phyloP scores from a whole-genome alignment of 2,329 filamentous ascomycete species.

The Epichloe sp. region DNA sequence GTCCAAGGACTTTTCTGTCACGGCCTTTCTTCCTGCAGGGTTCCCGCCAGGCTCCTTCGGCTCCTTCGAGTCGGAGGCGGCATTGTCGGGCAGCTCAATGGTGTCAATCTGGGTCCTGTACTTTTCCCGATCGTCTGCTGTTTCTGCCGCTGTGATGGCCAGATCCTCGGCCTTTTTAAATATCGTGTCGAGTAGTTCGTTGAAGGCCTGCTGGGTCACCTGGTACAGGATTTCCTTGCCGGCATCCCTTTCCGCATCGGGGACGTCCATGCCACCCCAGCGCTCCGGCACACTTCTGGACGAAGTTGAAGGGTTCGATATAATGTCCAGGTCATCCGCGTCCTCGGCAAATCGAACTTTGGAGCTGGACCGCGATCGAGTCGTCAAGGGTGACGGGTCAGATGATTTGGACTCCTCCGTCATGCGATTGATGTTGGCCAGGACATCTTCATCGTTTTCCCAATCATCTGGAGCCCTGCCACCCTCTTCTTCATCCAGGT shows the following conservation, averaged over 20 bases:
- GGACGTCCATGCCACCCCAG: constrained; percentile 68
- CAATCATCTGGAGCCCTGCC: constrained; percentile 50
- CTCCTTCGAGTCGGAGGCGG: not conserved
- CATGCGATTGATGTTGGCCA: constrained; percentile 20
- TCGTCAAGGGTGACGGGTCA: constrained; percentile 15
- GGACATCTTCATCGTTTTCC: constrained; percentile 45
- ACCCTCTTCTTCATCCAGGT: constrained; percentile 76
- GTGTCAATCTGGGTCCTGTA: constrained; percentile 36
- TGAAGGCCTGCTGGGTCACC: constrained; percentile 79
- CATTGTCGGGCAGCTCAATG: constrained; percentile 21
- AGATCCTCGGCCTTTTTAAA: constrained; percentile 73
- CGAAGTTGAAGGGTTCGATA: constrained; percentile 60
- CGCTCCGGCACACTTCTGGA: constrained; percentile 60
- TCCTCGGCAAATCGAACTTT: constrained; percentile 69
- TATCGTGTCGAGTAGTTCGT: constrained; percentile 76
- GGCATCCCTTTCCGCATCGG: constrained; percentile 67
- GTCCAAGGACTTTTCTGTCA: constrained; percentile 15
- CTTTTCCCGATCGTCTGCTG: constrained; percentile 45
- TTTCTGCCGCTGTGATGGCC: constrained; percentile 53
- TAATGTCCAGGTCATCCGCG: constrained; percentile 52
- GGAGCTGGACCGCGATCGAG: constrained; percentile 55
- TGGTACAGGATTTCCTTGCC: constrained; percentile 85
- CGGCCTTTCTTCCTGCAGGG: not conserved
- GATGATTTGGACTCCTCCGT: constrained; percentile 30
- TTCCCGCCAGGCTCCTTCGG: not conserved